These are phyloP conservation scores for Cucurbita pepo DNA, from an alignment of 306 rosid species.

Conservation along the genomic window DNA sequence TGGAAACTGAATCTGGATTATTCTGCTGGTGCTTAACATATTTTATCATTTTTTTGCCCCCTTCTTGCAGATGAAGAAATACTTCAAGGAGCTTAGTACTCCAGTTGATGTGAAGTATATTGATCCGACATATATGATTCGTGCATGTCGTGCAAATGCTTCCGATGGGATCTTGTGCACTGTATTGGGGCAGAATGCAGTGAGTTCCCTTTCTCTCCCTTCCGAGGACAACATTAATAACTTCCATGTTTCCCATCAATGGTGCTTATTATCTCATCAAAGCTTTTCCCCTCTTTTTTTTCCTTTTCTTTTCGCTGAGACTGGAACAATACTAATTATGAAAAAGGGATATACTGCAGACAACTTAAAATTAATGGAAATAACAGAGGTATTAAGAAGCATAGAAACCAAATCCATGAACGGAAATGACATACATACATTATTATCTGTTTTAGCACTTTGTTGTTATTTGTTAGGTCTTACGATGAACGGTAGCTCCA, in stretches of 20 bases:
- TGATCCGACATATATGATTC: constrained; percentile 98
- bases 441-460: neutral
- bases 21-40: neutral
- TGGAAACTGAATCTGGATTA: neutral
- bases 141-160: constrained; percentile 92
- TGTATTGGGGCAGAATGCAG: constrained; percentile 96
- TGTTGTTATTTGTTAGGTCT: neutral
- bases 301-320: neutral
- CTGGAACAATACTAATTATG: neutral
- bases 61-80: constrained; percentile 47
- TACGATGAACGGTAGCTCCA: neutral
- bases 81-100: constrained; percentile 55
- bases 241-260: neutral
- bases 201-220: constrained; percentile 25
- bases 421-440: neutral
- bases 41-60: neutral
- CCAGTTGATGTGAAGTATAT: constrained; percentile 89
- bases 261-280: neutral
- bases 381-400: neutral
- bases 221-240: neutral
- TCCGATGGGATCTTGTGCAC: constrained; percentile 95
- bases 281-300: neutral
- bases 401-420: neutral
- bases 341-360: neutral
- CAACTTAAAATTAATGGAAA: neutral